Conservation (phyloP, 371 early-diverging fungal species). For the Quaeritorhiza haematococci region DNA sequence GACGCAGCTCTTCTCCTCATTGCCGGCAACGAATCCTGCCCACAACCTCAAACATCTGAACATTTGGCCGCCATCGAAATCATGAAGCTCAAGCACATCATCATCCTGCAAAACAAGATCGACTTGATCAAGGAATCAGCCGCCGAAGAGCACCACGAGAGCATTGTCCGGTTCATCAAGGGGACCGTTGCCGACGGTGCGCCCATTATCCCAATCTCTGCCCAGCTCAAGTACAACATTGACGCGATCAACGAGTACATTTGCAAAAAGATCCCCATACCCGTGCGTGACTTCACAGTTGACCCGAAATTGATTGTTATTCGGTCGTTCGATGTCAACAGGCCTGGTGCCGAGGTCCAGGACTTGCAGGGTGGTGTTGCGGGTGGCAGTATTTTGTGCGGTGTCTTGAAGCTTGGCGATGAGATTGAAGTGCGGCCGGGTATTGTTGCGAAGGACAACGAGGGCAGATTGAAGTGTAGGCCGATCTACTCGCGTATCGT, state of each 20-base stretch:
- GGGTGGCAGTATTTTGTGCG: constrained; percentile 97
- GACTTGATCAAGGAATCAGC: constrained; percentile 96
- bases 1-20: constrained; percentile 99
- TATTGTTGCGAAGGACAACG: constrained; percentile 86
- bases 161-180: constrained; percentile 93
- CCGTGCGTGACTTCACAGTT: constrained; percentile 89
- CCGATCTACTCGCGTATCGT: constrained; percentile 94
- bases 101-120: constrained; percentile 99
- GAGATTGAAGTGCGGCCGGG: constrained; percentile 99
- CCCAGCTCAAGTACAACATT: constrained; percentile 98
- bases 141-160: constrained; percentile 91
- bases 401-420: constrained; percentile 94
- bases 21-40: constrained; percentile 99
- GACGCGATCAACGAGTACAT: constrained; percentile 99
- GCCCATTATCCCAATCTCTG: constrained; percentile 99
- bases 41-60: constrained; percentile 99
- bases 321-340: constrained; percentile 99
- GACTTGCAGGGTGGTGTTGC: constrained; percentile 99
- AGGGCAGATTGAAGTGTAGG: constrained; percentile 82
- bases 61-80: constrained; percentile 99
- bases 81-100: constrained; percentile 97
- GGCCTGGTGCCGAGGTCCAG: constrained; percentile 97
- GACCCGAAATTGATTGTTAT: constrained; percentile 97
- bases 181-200: constrained; percentile 94
- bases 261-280: constrained; percentile 96